phyloP scores from a whole-genome alignment of 345 rosid genomes.

The Brassica incana region DNA sequence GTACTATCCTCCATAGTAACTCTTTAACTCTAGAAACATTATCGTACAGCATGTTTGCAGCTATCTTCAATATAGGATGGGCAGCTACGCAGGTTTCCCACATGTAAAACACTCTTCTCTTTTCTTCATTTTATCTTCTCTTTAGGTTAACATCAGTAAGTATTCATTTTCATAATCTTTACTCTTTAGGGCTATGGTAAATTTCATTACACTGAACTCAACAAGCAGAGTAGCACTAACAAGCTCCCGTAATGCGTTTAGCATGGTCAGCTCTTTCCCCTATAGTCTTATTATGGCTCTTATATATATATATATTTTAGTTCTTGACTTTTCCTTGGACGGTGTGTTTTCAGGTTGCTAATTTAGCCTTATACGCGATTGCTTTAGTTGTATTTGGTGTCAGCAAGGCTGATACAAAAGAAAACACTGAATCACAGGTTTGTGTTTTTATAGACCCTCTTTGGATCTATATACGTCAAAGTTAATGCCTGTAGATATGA shows the following conservation, averaged over 20 bases:
- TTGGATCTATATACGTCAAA: too few relatives aligned
- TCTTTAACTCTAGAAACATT: conserved; percentile 58
- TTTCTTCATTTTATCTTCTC: neutral
- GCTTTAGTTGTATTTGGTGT: conserved; percentile 68
- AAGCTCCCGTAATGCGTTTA: conserved; percentile 97
- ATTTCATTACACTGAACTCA: conserved; percentile 81
- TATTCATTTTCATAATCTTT: neutral
- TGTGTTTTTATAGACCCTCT: too few relatives aligned
- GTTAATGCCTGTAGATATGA: too few relatives aligned
- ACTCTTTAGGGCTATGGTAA: conserved; percentile 79
- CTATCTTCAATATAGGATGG: conserved; percentile 95
- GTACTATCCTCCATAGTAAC: conserved; percentile 51
- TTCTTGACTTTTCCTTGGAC: neutral
- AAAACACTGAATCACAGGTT: conserved; percentile 62
- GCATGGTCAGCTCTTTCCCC: conserved; percentile 60
- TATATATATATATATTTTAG: too few relatives aligned
- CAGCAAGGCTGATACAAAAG: conserved; percentile 50
- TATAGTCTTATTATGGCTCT: neutral
- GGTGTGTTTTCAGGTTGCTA: conserved; percentile 66
- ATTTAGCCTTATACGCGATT: conserved; percentile 78
- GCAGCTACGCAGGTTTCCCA: conserved; percentile 99
- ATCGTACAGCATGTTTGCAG: conserved; percentile 79
- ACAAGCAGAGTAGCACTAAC: conserved; percentile 84
- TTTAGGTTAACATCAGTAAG: neutral
- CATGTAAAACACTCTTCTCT: conserved; percentile 57